Base-by-base conservation (phyloP, 768 basidiomycete genomes). In the Dacryopinax primogenitus region DNA sequence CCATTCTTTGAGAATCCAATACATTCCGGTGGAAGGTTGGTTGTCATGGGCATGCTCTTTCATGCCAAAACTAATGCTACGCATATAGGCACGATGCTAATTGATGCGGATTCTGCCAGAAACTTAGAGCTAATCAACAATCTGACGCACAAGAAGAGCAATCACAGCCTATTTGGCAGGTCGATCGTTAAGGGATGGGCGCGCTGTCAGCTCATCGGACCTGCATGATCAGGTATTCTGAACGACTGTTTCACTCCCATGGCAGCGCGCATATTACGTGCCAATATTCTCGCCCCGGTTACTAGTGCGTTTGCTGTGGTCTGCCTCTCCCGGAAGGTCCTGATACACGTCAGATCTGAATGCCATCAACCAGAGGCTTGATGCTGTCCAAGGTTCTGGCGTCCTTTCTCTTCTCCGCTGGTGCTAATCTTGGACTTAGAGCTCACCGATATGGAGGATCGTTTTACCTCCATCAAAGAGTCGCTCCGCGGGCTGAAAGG, bases 101-200 rank as follows among this genome's bases (percentile, higher is more conserved):
- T 99, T 68, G 96, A 98, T 71, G 81, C 85, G 0, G 93, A 93
- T 67, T 92, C 89, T 0, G 90, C 85, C 1, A 82, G 83, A 41
- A 93, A 95, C 72, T 81, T 99, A 4, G 96, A 99, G 72, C 79
- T 99, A 1, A 87, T 95, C 16, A 83, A 79, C 9, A 98, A 94
- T 72, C 80, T 84, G 70, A 72, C 83, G 3, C 77, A 76, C 51
- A 84, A 82, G 69, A 90, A 84, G 73, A 86, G 85, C 0, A 71
- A 78, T 1, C 84, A 90, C 73, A 90, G 90, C 0, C 77, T 96
- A 0, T 89, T 89, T 75, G 86, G 92, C 90, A 72, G 51, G 77
- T 68, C 6, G 2, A 18, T 32, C 26, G 23, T n/a, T 33, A n/a
- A 30, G 45, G 65, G 23, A 13, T 12, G n/a, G n/a, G n/a, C n/a